Base-by-base conservation (phyloP, 2,329 filamentous ascomycete genomes). In the Colletotrichum tabaci region DNA sequence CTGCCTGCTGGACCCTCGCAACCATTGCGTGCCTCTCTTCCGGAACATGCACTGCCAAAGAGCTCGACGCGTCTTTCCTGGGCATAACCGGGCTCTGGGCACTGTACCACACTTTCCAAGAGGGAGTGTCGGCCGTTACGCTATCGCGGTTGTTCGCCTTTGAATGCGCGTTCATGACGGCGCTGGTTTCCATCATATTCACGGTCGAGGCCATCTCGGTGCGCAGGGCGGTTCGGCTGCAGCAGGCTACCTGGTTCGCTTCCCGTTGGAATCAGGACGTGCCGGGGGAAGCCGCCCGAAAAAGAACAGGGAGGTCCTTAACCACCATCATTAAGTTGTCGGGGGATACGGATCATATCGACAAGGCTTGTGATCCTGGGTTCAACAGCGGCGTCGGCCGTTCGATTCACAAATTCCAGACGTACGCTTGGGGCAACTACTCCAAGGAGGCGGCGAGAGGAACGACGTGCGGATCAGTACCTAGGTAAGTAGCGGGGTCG, bases 1-100 rank as follows among this genome's bases (percentile, higher is more conserved):
- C 47, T 16, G 42, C 16, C 6, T 26, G 60, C 3, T 35, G 55
- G n/a, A 53, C 47, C 8, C 21, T 66, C 13, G 49, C 67, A 16
- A 56, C 55, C 9, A 47, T 70, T 18, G 40, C 50, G 30, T 30
- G n/a, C 30, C 62, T 70, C n/a, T 60, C 62, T n/a, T 40, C 18
- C 1, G 13, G 52, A 26, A 47, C 67, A 8, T 56, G 62, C 16
- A 30, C 7, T 13, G 56, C 62, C 1, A 18, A 15, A 21, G 9
- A 40, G 5, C 55, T 66, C 2, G 67, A 70, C 56, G 26, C 42
- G 15, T 61, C 62, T 10, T 57, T 66, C 26, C 13, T 61, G 12
- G 67, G 66, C n/a, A 70, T 66, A 55, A 16, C 61, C 3, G 67
- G 67, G 16, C 38, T 66, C 6, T n/a, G 53, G 18, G 49, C 67